phyloP scores from a whole-genome alignment of 2,329 filamentous ascomycete species.

The Penicillium vulpinum region DNA sequence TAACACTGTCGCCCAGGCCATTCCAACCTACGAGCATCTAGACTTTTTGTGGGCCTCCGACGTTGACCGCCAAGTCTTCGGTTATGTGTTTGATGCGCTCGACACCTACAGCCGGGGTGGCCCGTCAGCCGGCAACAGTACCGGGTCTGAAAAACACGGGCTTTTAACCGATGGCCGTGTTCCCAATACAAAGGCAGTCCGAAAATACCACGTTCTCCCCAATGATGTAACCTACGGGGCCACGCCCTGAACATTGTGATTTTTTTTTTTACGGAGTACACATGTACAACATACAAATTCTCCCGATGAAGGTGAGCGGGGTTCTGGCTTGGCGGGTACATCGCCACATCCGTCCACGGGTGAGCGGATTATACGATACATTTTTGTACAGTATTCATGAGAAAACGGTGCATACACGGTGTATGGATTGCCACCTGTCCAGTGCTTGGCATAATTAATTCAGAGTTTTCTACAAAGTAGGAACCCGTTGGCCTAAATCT shows the following conservation, averaged over 20 bases:
- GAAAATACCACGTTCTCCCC: not conserved
- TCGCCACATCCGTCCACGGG: not conserved
- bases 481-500: not conserved
- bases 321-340: not conserved
- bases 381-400: not conserved
- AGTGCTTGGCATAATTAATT: slow-evolving; percentile 1
- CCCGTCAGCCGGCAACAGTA: not conserved
- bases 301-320: not conserved
- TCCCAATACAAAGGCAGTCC: slow-evolving; percentile 19
- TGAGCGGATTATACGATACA: not conserved
- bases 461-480: slow-evolving; percentile 3
- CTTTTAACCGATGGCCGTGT: slow-evolving; percentile 7
- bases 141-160: not conserved
- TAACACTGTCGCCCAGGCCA: slow-evolving; percentile 81
- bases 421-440: not conserved
- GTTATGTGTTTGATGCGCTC: slow-evolving; percentile 85
- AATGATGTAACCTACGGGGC: not conserved
- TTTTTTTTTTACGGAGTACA: too few relatives aligned
- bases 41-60: slow-evolving; percentile 95
- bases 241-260: not conserved
- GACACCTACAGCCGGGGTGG: slow-evolving; percentile 56
- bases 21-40: slow-evolving; percentile 92
- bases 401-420: not conserved
- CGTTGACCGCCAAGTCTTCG: slow-evolving; percentile 80
- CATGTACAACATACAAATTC: not conserved